A percentile compares a stretch with the other conserved stretches of the same genome.
These are phyloP conservation scores for Phyllosticta citribraziliensis DNA, from an alignment of 2,329 filamentous ascomycete species.

Conservation along the genomic window DNA sequence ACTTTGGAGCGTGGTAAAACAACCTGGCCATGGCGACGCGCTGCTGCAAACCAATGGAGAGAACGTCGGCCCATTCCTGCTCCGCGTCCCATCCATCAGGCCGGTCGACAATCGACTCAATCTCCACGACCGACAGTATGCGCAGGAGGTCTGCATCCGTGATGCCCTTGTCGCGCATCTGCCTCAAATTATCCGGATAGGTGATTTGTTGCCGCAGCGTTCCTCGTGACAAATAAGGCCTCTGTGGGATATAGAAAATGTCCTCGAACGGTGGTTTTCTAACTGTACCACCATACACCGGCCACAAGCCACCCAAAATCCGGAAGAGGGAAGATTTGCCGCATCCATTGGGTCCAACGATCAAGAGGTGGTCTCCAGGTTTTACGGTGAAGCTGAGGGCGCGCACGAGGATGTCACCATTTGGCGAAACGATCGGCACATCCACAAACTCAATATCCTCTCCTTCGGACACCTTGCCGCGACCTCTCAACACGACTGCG, in stretches of 20 bases:
- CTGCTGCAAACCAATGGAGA: conserved; percentile 88
- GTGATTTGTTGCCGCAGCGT: conserved; percentile 94
- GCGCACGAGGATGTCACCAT: conserved; percentile 83
- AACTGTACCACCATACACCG: conserved; percentile 90
- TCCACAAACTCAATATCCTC: conserved; percentile 74
- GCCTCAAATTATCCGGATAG: conserved; percentile 80
- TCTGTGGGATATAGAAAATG: conserved; percentile 97
- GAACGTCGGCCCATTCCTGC: conserved; percentile 91
- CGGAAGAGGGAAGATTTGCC: conserved; percentile 95
- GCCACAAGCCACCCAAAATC: conserved; percentile 93
- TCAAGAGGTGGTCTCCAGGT: conserved; percentile 81
- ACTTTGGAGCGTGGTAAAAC: conserved; percentile 87
- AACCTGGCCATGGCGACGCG: conserved; percentile 91
- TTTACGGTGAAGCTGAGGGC: conserved; percentile 79
- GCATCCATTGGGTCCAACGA: conserved; percentile 93
- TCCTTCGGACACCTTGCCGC: conserved; percentile 75
- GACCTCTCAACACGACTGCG: conserved; percentile 68
- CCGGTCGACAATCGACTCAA: conserved; percentile 70
- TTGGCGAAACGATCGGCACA: conserved; percentile 93
- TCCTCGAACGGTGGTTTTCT: conserved; percentile 83
- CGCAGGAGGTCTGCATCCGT: conserved; percentile 70
- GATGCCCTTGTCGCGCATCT: conserved; percentile 76
- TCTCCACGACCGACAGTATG: conserved; percentile 69
- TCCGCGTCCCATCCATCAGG: conserved; percentile 85
- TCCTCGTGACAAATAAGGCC: conserved; percentile 84